Evolutionary conservation across 2,329 filamentous ascomycete genomes (phyloP), one percentile per base, ranked within the genome.

Genomic region (Aspergillus eucalypticola): DNA sequence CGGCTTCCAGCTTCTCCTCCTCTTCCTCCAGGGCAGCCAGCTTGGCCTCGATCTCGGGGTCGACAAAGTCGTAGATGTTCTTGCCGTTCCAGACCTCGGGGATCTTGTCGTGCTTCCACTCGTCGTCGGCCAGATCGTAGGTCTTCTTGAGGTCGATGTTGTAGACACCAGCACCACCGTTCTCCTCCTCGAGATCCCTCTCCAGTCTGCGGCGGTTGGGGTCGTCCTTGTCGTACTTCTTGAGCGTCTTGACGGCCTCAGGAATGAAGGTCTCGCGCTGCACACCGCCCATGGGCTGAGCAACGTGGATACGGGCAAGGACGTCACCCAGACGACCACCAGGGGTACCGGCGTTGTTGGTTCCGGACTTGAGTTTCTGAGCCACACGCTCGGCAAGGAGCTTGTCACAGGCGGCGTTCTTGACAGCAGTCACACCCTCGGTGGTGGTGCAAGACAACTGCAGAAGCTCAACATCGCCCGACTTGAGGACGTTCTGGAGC

Each of bases 1-100:
- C 91, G 7, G 87, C 89, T 77, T 97, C 90, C 13, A 98, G 86
- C 70, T 89, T 89, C 80, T 96, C 94, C 77, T 99, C 95, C 74
- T 99, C 96, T 64, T 93, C 93, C 78, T 99, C 95, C 35, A 99
- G 84, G 58, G 92, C 92, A 54, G 89, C 88, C 53, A 99, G 86
- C 82, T 96, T 98, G 67, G 88, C 85, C 72, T 96, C 95, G 73
- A 99, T 99, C 58, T 99, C 96, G 1, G 94, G 93, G 72, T 98
- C 95, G 72, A 99, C 88, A 77, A 91, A 99, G 78, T 99, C 95
- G 80, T 94, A 95, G 60, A 99, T 91, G 76, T 99, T 99, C 84
- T 94, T 93, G 77, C 95, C 95, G 73, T 98, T 88, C 77, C 93
- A 90, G 52, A 97, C 84, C 78, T 99, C 95, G 32, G 95, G 95